Conservation (phyloP, 768 basidiomycete species). For the button mushroom (Agaricus bisporus) region DNA sequence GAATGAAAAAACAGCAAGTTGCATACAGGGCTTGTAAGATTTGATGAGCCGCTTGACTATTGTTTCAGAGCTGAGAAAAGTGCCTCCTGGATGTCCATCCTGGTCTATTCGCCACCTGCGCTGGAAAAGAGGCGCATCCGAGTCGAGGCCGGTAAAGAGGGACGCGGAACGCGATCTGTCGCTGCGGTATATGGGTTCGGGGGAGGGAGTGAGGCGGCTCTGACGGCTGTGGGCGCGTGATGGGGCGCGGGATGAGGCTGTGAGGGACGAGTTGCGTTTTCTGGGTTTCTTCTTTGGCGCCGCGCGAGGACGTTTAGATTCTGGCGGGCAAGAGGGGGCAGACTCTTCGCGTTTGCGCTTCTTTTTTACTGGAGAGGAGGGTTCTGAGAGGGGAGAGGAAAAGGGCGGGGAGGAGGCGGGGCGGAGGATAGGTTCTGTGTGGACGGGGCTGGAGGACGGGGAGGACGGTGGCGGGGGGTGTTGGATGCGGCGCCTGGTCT, state of each 20-base stretch:
- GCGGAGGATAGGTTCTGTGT: constrained; percentile 14
- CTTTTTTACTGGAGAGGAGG: constrained; percentile 14
- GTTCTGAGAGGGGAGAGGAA: constrained; percentile 24
- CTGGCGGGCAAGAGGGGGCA: constrained; percentile 24
- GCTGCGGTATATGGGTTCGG: constrained; percentile 50
- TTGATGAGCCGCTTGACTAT: constrained; percentile 60
- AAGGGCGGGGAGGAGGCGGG: constrained; percentile 14
- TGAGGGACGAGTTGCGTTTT: constrained; percentile 31
- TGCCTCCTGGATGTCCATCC: constrained; percentile 44
- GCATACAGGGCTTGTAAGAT: constrained; percentile 60
- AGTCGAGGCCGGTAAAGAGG: constrained; percentile 33
- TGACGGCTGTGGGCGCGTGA: constrained; percentile 42
- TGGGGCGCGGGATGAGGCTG: constrained; percentile 32
- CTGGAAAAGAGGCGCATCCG: constrained; percentile 28
- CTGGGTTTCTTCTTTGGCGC: constrained; percentile 20
- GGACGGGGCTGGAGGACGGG: background rate
- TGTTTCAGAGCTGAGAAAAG: constrained; percentile 55
- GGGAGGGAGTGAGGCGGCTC: constrained; percentile 33
- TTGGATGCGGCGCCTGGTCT: constrained; percentile 3
- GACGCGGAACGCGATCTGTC: constrained; percentile 67
- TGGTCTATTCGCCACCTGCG: constrained; percentile 48
- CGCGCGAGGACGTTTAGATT: constrained; percentile 34
- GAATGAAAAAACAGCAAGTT: background rate
- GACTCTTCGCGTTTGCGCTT: constrained; percentile 30
- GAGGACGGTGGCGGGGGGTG: background rate